A percentile compares a stretch with the other conserved stretches of the same genome.
Evolutionary conservation across 2,329 filamentous ascomycete genomes (phyloP).

Genomic region (Orbilia blumenaviensis): DNA sequence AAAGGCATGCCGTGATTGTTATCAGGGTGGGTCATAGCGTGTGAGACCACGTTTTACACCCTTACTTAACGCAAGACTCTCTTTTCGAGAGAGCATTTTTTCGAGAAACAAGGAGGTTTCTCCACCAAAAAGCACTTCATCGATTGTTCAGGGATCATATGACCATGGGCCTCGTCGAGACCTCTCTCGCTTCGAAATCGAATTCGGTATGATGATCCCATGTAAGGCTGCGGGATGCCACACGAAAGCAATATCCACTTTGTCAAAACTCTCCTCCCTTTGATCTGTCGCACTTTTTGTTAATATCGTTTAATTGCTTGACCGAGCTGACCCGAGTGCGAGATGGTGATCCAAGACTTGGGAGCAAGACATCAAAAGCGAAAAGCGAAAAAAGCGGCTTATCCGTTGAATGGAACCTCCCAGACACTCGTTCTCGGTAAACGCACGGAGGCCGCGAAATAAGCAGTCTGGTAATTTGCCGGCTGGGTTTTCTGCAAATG

Average conservation of each 20-base stretch:
- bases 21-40: conserved; percentile 50
- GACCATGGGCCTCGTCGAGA: conserved; percentile 35
- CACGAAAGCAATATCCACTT: conserved; percentile 42
- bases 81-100: conserved; percentile 34
- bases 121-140: conserved; percentile 12
- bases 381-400: conserved; percentile 52
- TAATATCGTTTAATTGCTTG: conserved; percentile 50
- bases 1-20: conserved; percentile 30
- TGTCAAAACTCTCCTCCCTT: conserved; percentile 7
- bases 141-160: conserved; percentile 44
- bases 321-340: conserved; percentile 31
- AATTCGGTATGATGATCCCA: conserved; percentile 46
- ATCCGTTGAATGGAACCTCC: conserved; percentile 45
- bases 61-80: conserved; percentile 27
- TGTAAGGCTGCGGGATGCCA: conserved; percentile 50
- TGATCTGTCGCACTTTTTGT: conserved; percentile 46
- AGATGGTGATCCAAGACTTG: conserved; percentile 15
- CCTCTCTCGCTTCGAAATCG: conserved; percentile 46
- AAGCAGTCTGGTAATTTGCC: conserved; percentile 29
- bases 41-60: conserved; percentile 53
- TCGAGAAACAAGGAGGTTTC: conserved; percentile 6
- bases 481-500: conserved; percentile 20
- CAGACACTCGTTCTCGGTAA: conserved; percentile 52
- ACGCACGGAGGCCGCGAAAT: conserved; percentile 46
- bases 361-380: conserved; percentile 44